Evolutionary conservation across 73 alveolate genomes (phyloP), one percentile per base, ranked within the genome.

Genomic region (Symbiodinium pilosum): DNA sequence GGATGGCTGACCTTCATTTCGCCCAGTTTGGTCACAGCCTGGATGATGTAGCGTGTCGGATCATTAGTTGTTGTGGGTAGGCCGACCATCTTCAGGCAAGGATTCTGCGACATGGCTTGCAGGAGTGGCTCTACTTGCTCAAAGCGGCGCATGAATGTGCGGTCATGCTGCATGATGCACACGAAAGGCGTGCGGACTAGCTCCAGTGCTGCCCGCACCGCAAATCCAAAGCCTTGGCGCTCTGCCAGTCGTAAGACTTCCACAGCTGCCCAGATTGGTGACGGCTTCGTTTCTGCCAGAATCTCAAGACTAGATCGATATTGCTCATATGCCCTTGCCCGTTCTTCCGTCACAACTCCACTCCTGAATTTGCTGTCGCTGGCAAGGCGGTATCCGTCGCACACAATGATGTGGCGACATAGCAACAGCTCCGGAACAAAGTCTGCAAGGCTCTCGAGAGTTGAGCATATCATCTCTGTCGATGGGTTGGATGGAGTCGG

Each of bases 331-430:
- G 96, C 96, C 75, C 51, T 59, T 9, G 96, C 96, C 2, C 96
- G 68, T 51, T 89, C 96, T 26, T 84, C 77, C 51, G 96, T 89
- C 51, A 89, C 96, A 64, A 89, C 51, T 4, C 96, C 96, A 68
- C 96, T 89, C 26, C 96, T 87, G 42, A 89, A 89, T 87, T 89
- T 89, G 96, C 96, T 89, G 96, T 89, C 87, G 73, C 87, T 89
- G 87, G 77, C 96, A 39, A 59, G 44, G 26, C 77, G 36, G 44
- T 68, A 89, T 32, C 96, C 96, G 26, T 89, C 96, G 75, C 96
- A 89, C 16, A 89, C 96, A 32, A 89, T 11, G 51, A 89, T 89
- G 87, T 89, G 96, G 40, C 87, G 96, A 75, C 96, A 89, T 32
- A 42, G 87, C 40, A 89, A 83, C 95, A 89, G 34, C 28, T 64